Evolutionary conservation across 768 basidiomycete genomes (phyloP).

Genomic region (Boletus reticulatus): DNA sequence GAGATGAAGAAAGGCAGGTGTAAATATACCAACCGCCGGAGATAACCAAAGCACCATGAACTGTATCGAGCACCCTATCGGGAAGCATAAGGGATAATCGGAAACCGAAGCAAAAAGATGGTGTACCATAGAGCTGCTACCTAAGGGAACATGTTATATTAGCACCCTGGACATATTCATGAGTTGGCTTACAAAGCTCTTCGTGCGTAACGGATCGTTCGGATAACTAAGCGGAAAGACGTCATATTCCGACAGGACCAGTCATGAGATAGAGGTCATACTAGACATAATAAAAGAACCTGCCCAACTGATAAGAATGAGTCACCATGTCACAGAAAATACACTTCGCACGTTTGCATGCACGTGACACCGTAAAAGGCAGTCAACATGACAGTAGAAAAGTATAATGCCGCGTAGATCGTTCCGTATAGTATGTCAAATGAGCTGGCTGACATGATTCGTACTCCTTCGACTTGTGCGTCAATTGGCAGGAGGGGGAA

Average conservation of each 20-base stretch:
- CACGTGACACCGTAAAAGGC: conserved; percentile 4
- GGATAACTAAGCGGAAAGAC: not conserved
- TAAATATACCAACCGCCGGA: conserved; percentile 1
- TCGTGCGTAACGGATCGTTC: not conserved
- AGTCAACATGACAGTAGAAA: not conserved
- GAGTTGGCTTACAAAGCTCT: conserved; percentile 2
- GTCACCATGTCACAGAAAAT: not conserved
- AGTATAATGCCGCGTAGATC: not conserved
- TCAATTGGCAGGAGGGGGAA: not conserved
- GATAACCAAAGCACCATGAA: conserved; percentile 4
- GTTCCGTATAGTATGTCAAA: not conserved
- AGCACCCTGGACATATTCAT: not conserved
- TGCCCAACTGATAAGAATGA: not conserved
- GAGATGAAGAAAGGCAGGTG: not conserved
- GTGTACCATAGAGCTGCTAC: conserved; percentile 9
- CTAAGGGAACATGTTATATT: not conserved
- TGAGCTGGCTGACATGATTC: not conserved
- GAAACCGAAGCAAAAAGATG: fast-evolving
- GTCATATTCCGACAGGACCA: not conserved
- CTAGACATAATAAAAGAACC: conserved; percentile 10
- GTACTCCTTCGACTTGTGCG: not conserved
- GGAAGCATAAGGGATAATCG: not conserved
- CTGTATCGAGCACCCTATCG: conserved; percentile 6
- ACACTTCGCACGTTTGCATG: conserved; percentile 8
- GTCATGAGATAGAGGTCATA: not conserved